Conservation (phyloP, 2,329 filamentous ascomycete species). For the Botryotinia convoluta region DNA sequence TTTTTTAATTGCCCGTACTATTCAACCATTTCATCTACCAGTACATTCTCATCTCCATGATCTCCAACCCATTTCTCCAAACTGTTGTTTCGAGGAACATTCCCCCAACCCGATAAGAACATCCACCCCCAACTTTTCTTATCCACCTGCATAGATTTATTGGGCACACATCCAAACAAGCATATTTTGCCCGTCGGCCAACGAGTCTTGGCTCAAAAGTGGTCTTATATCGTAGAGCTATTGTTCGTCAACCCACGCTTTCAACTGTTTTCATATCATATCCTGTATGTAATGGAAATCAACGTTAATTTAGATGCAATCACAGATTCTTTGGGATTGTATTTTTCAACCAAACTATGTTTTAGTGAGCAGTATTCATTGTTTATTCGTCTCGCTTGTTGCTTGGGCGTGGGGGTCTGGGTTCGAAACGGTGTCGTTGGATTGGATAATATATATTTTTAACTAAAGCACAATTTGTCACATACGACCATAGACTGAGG, state of each 20-base stretch:
- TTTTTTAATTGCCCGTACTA: not conserved
- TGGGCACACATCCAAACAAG: not conserved
- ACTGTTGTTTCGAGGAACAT: not conserved
- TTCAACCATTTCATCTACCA: not conserved
- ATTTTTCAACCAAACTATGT: not conserved
- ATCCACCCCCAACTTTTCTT: conserved; percentile 1
- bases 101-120: conserved; percentile 31
- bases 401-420: not conserved
- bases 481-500: conserved; percentile 15
- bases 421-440: not conserved
- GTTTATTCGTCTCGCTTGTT: not conserved
- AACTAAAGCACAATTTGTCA: rapidly evolving
- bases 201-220: not conserved
- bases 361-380: not conserved
- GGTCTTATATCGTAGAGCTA: not conserved
- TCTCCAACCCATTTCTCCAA: too few species aligned
- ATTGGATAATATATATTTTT: too few species aligned
- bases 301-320: not conserved
- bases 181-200: conserved; percentile 11
- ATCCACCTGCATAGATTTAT: conserved; percentile 5
- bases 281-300: not conserved
- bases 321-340: not conserved
- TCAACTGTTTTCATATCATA: not conserved
- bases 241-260: not conserved
- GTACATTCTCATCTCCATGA: too few species aligned